A percentile compares a stretch with the other conserved stretches of the same genome.
Conservation (phyloP, 1,139 yeast genomes). For the Kodamaea derodonti region DNA sequence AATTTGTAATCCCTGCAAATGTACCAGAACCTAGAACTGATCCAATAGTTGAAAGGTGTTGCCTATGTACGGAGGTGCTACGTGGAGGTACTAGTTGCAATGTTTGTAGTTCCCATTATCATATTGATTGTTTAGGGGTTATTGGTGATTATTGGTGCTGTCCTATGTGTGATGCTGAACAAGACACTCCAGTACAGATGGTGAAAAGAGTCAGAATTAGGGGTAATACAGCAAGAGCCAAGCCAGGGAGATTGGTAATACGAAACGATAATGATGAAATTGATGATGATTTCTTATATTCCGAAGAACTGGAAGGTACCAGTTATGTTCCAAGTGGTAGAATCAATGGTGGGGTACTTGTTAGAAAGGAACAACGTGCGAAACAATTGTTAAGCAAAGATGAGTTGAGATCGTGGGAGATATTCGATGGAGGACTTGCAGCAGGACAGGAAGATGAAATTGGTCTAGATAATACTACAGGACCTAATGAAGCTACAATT, state of each 20-base stretch:
- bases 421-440: constrained; percentile 30
- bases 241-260: constrained; percentile 19
- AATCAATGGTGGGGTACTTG: constrained; percentile 41
- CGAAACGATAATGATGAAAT: constrained; percentile 32
- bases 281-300: constrained; percentile 33
- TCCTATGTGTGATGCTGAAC: constrained; percentile 41
- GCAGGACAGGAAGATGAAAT: constrained; percentile 1
- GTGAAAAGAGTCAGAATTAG: neutral
- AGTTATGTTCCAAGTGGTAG: constrained; percentile 12
- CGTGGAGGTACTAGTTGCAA: constrained; percentile 22
- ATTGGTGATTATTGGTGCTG: constrained; percentile 31
- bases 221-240: constrained; percentile 6
- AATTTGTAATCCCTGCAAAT: constrained; percentile 28
- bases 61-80: constrained; percentile 26
- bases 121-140: constrained; percentile 33
- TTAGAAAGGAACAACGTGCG: constrained; percentile 34
- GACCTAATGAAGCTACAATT: too few relatives aligned
- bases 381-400: constrained; percentile 29
- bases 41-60: constrained; percentile 17
- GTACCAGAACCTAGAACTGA: constrained; percentile 1
- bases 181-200: constrained; percentile 17
- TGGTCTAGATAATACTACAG: neutral
- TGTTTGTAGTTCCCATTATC: constrained; percentile 34
- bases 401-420: constrained; percentile 39
- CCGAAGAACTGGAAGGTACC: constrained; percentile 6